These are phyloP conservation scores for Calonectria hawksworthii DNA, from an alignment of 2,329 filamentous ascomycete genomes.

Conservation along the genomic window DNA sequence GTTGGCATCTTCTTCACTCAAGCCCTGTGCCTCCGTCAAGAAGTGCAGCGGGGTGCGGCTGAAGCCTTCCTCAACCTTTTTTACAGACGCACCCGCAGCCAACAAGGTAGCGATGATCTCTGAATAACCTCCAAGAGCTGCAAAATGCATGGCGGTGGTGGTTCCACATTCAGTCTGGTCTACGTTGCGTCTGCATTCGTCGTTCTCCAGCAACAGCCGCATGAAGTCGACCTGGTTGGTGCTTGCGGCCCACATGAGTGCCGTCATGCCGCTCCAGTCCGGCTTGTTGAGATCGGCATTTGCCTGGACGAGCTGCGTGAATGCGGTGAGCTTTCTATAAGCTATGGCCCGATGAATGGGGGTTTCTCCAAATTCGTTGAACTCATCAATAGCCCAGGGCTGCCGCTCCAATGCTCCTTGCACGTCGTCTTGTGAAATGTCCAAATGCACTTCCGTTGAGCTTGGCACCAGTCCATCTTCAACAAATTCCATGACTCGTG, in stretches of 20 bases:
- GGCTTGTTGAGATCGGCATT: conserved; percentile 11
- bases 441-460: neutral
- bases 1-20: neutral
- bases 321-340: fast-evolving
- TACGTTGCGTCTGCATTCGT: neutral
- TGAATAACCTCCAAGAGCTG: neutral
- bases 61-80: fast-evolving
- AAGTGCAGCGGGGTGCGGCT: neutral
- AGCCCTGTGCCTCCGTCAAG: neutral
- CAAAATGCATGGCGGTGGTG: neutral
- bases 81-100: neutral
- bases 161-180: neutral
- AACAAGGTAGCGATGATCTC: neutral
- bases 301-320: conserved; percentile 9
- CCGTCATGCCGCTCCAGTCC: fast-evolving
- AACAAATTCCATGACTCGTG: neutral
- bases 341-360: fast-evolving
- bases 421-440: neutral
- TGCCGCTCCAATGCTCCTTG: neutral
- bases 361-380: fast-evolving
- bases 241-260: neutral
- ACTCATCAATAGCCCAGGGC: conserved; percentile 19
- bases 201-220: neutral
- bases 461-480: neutral
- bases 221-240: neutral